Base-by-base conservation (phyloP, 441 rosid species). In the Jatropha multifida region DNA sequence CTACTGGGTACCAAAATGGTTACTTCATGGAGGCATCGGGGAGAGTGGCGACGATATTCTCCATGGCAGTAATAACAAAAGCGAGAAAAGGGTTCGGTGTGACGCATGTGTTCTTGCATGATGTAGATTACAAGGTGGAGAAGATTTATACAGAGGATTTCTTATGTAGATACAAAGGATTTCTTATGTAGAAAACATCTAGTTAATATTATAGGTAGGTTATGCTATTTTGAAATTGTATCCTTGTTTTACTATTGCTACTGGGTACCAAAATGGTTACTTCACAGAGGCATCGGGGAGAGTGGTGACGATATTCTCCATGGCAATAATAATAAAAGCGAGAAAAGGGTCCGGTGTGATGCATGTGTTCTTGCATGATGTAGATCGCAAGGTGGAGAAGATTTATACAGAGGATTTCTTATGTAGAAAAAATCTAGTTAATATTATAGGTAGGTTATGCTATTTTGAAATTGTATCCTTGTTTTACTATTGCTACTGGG, bases 301-400 rank as follows among this genome's bases (percentile, higher is more conserved):
- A 78, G 88, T 90, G 94, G 88, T 83, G 5, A 89, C 90, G 42
- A 90, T 90, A 73, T 90, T 87, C 78, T 83, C 92, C 23, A 88
- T 90, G 7, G 92, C 90, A 26, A 88, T 85, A 38, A 87, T 90
- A 90, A 90, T 90, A 41, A 67, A 88, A 74, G 65, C 59, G 56
- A 78, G 94, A 83, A 83, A 62, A 46, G 84, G 85, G 23, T 65
- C 85, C 0, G 90, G 94, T 8, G 83, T 77, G 74, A 88, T 90
- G 73, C 90, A 90, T 59, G 90, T 90, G 75, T 88, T 74, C 72
- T 72, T 90, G 72, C 94, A 90, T 58, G 90, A 90, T 74, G 83
- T 88, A 17, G 74, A 90, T 68, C 79, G 94, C 81, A 82, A 72
- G 56, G 92, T 90, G 67, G 94, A 90, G 85, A 88, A 81, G 84